A percentile compares a stretch with the other conserved stretches of the same genome.
phyloP scores from a whole-genome alignment of 768 basidiomycete genomes.

The Boletellus ananiceps region DNA sequence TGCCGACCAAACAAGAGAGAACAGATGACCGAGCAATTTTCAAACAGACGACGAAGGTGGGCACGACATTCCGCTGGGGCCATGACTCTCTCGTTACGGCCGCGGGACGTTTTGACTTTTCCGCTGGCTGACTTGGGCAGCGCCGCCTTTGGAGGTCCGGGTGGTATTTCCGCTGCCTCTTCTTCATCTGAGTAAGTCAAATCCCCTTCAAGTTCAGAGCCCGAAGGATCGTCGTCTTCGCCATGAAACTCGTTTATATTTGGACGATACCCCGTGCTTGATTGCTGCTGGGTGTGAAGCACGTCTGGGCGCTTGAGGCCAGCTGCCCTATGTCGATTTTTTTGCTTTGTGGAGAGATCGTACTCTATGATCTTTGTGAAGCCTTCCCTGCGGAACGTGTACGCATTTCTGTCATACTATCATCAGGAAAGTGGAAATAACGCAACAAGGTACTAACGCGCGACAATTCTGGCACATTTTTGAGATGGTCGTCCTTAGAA shows the following conservation, averaged over 20 bases:
- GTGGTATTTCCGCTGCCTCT: constrained; percentile 39
- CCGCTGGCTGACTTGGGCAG: constrained; percentile 74
- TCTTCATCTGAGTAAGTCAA: constrained; percentile 52
- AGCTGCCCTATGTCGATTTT: constrained; percentile 48
- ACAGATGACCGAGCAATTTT: constrained; percentile 77
- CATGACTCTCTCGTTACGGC: constrained; percentile 87
- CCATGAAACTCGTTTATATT: constrained; percentile 26
- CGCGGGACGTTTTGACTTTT: constrained; percentile 67
- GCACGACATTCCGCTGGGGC: constrained; percentile 90
- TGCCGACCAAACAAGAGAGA: constrained; percentile 90
- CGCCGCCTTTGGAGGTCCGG: constrained; percentile 24
- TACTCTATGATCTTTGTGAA: constrained; percentile 93
- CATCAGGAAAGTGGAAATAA: constrained; percentile 4
- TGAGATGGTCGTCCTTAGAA: constrained; percentile 61
- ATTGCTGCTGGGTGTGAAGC: constrained; percentile 44
- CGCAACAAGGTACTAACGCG: constrained; percentile 54
- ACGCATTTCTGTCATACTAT: constrained; percentile 51
- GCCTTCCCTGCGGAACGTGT: constrained; percentile 92
- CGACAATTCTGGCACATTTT: constrained; percentile 83
- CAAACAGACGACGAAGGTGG: constrained; percentile 85
- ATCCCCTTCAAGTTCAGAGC: constrained; percentile 45
- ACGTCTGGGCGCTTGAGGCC: constrained; percentile 73
- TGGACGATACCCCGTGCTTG: constrained; percentile 22
- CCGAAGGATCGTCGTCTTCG: constrained; percentile 49
- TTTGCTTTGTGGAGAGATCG: constrained; percentile 79